Evolutionary conservation across 768 basidiomycete species (phyloP).

Genomic region (Suillus americanus): DNA sequence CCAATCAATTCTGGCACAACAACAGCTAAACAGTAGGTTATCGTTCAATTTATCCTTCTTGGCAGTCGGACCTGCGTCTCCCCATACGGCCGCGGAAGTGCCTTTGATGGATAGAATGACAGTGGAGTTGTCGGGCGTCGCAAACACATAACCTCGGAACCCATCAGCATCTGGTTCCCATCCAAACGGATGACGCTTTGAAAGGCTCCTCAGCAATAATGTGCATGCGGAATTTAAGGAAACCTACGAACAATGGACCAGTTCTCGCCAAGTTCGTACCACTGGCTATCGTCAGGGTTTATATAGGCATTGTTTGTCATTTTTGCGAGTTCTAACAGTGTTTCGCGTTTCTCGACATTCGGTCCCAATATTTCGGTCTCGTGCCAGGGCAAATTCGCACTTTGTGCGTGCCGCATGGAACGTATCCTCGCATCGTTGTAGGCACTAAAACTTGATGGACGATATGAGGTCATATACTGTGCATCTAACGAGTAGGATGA

Average conservation of each 20-base stretch:
- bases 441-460: conserved; percentile 48
- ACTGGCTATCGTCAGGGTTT: conserved; percentile 54
- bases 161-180: conserved; percentile 90
- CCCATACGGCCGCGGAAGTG: conserved; percentile 75
- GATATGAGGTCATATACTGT: conserved; percentile 37
- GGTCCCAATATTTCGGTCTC: conserved; percentile 74
- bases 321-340: conserved; percentile 82
- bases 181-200: conserved; percentile 67
- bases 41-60: conserved; percentile 94
- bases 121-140: conserved; percentile 77
- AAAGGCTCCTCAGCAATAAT: background rate
- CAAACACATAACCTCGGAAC: conserved; percentile 90
- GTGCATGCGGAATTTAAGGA: background rate
- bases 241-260: conserved; percentile 58
- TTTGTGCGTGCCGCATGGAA: conserved; percentile 48
- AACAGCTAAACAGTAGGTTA: conserved; percentile 90
- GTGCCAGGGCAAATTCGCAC: conserved; percentile 59
- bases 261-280: conserved; percentile 72
- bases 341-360: conserved; percentile 72
- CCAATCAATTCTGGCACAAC: conserved; percentile 91
- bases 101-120: conserved; percentile 92
- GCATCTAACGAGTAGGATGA: conserved; percentile 40
- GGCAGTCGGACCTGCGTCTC: conserved; percentile 78
- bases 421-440: conserved; percentile 43
- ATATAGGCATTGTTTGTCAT: conserved; percentile 95